Base-by-base conservation (phyloP, 225 moss, liverwort and hornwort genomes). In the Pleurozium schreberi region DNA sequence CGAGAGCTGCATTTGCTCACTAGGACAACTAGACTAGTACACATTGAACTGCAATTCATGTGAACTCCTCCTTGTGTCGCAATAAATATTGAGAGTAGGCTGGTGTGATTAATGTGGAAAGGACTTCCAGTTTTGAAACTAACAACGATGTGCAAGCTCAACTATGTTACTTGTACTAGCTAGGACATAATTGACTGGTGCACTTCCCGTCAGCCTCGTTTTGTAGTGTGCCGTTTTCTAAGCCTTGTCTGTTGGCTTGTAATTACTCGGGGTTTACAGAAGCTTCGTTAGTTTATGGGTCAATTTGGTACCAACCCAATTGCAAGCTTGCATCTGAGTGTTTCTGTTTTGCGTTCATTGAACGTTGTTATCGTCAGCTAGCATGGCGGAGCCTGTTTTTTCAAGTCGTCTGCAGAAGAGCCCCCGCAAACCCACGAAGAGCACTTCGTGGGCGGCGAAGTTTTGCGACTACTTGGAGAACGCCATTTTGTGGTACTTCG, bases 381-480 rank as follows among this genome's bases (percentile, higher is more conserved):
- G 18, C 55, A 88, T 83, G 82, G 71, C 25, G 21, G 88, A 38
- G 38, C 8, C 10, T 80, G 82, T 3, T 22, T 23, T 38, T 78
- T 34, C 69, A 18, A 71, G 43, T 36, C n/a, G 40, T 47, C 14
- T 12, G 81, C 81, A 86, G 75, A 69, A 92, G 84, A n/a, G n/a
- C n/a, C 67, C 80, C 9, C 17, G 28, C 67, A 85, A 87, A 67
- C 71, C 85, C 49, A 23, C 34, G 47, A 84, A 49, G 84, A 57
- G 75, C 49, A 9, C 40, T 6, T 17, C 81, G 36, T 91, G 59
- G 75, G 89, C 88, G 45, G 84, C 91, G 62, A 76, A 18, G 61
- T 70, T 93, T 57, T 92, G 93, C 43, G 92, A 92, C 60, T 90
- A 78, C 34, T 14, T 93, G 74, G 91, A 93, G 84, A 81, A 59